Evolutionary conservation across 108 stramenopile species (phyloP).

Genomic region (Asterionellopsis glacialis): DNA sequence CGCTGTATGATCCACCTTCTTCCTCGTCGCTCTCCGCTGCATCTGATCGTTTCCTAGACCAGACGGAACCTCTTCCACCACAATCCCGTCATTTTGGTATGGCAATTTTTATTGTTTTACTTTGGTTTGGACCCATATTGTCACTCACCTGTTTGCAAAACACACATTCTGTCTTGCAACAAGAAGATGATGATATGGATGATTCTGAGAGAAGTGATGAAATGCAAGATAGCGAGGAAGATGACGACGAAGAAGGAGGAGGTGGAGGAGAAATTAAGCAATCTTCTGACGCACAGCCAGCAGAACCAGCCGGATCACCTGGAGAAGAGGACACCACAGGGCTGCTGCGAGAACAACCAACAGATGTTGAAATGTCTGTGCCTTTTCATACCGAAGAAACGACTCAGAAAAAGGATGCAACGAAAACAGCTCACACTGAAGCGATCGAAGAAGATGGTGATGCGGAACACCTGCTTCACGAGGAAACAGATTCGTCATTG

Average conservation of each 20-base stretch:
- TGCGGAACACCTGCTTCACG: background rate
- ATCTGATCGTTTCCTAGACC: background rate
- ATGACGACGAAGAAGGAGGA: conserved; percentile 11
- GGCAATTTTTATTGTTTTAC: conserved; percentile 39
- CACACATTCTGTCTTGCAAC: conserved; percentile 16
- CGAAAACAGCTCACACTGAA: background rate
- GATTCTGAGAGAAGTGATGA: conserved; percentile 10
- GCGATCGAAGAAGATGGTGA: background rate
- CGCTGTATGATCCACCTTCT: conserved; percentile 17
- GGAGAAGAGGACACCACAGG: conserved; percentile 22
- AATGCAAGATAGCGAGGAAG: background rate
- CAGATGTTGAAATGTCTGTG: background rate
- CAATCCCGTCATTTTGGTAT: conserved; percentile 7
- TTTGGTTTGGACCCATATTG: conserved; percentile 68
- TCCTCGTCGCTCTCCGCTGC: conserved; percentile 2
- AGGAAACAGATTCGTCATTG: background rate
- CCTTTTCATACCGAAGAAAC: too few relatives aligned
- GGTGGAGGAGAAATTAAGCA: conserved; percentile 15
- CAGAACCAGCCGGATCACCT: conserved; percentile 6
- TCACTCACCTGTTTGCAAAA: conserved; percentile 43
- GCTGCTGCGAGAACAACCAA: conserved; percentile 10
- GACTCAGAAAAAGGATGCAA: background rate
- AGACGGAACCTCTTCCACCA: conserved; percentile 3
- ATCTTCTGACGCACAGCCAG: conserved; percentile 3
- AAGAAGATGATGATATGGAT: conserved; percentile 7